Percentiles rank a stretch among this genome's conserved stretches.
Conservation (phyloP, 768 basidiomycete species). For the Rhizopogon rudus region DNA sequence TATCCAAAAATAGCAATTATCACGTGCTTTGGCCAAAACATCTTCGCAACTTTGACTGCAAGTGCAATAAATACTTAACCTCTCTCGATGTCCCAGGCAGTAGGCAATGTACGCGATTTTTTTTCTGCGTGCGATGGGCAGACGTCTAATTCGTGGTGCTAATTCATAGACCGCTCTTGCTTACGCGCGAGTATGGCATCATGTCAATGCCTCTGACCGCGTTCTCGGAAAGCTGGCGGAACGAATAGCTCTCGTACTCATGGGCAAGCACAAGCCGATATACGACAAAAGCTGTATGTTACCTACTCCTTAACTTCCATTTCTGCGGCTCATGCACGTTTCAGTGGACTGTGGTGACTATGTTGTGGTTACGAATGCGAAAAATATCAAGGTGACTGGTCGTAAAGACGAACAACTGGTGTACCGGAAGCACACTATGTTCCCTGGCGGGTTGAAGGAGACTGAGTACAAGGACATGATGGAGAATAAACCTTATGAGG, state of each 20-base stretch:
- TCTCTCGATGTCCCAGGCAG: constrained; percentile 60
- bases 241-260: constrained; percentile 89
- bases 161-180: constrained; percentile 81
- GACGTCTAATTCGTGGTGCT: not conserved
- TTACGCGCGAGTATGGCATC: constrained; percentile 95
- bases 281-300: constrained; percentile 84
- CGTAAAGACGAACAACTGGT: constrained; percentile 83
- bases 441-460: constrained; percentile 90
- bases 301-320: not conserved
- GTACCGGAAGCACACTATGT: constrained; percentile 90
- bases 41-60: not conserved
- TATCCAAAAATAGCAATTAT: not conserved
- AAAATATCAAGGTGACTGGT: constrained; percentile 81
- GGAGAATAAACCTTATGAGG: constrained; percentile 84
- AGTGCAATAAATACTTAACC: not conserved
- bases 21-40: constrained; percentile 1
- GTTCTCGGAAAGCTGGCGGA: constrained; percentile 94
- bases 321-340: not conserved
- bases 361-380: constrained; percentile 90
- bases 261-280: constrained; percentile 99
- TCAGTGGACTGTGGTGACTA: constrained; percentile 97
- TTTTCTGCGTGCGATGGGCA: not conserved
- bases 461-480: constrained; percentile 82
- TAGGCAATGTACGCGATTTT: constrained; percentile 64
- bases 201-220: constrained; percentile 85